These are phyloP conservation scores for Pholiota adiposa DNA, from an alignment of 1,284 basidiomycete genomes.

Conservation along the genomic window DNA sequence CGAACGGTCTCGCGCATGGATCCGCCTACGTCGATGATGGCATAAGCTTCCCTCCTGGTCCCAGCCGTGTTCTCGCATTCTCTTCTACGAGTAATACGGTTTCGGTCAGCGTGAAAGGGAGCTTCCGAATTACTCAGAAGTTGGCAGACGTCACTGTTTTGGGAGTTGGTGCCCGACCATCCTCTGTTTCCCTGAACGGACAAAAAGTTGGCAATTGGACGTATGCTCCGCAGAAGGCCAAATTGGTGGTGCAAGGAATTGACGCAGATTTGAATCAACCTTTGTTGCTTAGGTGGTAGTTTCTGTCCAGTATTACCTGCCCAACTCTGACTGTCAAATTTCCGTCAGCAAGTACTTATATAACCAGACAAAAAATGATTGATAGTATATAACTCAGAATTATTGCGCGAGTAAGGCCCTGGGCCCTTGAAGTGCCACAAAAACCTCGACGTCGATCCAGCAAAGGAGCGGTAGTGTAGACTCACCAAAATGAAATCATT, in stretches of 20 bases:
- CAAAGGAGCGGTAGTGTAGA: not conserved
- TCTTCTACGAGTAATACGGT: conserved; percentile 35
- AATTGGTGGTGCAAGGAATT: conserved; percentile 36
- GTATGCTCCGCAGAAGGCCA: conserved; percentile 35
- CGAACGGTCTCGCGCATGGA: conserved; percentile 52
- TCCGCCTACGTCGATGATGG: conserved; percentile 71
- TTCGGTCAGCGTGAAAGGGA: conserved; percentile 42
- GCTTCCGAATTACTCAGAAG: conserved; percentile 45
- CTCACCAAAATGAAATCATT: not conserved
- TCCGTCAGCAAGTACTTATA: too few species aligned
- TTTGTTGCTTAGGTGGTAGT: conserved; percentile 29
- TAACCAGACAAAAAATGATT: too few species aligned
- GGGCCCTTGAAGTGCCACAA: too few species aligned
- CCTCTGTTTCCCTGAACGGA: conserved; percentile 37
- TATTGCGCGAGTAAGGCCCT: too few species aligned
- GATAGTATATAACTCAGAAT: too few species aligned
- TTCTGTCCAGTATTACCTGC: too few species aligned
- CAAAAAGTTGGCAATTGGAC: conserved; percentile 34
- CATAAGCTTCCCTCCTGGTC: conserved; percentile 53
- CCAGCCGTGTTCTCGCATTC: conserved; percentile 50
- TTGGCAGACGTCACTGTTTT: conserved; percentile 53
- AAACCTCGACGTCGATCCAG: too few species aligned
- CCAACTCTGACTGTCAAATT: too few species aligned
- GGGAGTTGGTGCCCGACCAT: conserved; percentile 43
- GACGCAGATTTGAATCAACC: conserved; percentile 38